These are phyloP conservation scores for Pichia sp. DNA, from an alignment of 1,139 yeast species.

Conservation along the genomic window DNA sequence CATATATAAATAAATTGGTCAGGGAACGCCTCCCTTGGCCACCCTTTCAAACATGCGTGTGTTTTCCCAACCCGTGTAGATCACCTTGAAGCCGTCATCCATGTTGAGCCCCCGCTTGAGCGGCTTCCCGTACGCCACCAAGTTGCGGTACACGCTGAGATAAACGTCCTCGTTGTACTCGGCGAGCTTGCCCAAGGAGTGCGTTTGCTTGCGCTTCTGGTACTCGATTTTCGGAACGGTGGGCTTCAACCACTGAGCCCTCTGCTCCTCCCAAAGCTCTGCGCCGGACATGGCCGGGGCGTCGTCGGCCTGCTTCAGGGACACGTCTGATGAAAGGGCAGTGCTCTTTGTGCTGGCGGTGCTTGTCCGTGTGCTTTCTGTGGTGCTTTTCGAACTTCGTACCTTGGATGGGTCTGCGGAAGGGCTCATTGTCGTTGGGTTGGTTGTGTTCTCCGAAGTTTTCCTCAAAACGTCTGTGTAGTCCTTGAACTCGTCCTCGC, in stretches of 20 bases:
- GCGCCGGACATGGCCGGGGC: conserved; percentile 16
- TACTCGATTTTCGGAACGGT: conserved; percentile 25
- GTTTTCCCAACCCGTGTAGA: conserved; percentile 68
- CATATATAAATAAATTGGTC: neutral
- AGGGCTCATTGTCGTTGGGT: neutral
- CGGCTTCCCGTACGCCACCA: conserved; percentile 55
- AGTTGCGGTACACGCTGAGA: conserved; percentile 49
- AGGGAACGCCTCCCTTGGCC: conserved; percentile 41
- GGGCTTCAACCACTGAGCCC: conserved; percentile 52
- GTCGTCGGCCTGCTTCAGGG: neutral
- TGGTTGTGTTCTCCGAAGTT: neutral
- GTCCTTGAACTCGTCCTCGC: conserved; percentile 3
- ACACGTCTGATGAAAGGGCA: neutral
- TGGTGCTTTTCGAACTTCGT: neutral
- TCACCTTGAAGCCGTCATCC: conserved; percentile 53
- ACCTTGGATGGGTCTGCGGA: neutral
- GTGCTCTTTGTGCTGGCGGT: neutral
- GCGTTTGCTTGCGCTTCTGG: conserved; percentile 27
- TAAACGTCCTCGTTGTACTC: conserved; percentile 42
- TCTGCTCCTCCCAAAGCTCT: conserved; percentile 55
- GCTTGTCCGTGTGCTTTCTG: conserved; percentile 1
- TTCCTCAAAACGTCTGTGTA: neutral
- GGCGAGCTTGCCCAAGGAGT: conserved; percentile 37
- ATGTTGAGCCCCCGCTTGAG: conserved; percentile 58
- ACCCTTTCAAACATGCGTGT: conserved; percentile 62